Conservation (phyloP, 2,329 filamentous ascomycete genomes). For the Exophiala alcalophila region DNA sequence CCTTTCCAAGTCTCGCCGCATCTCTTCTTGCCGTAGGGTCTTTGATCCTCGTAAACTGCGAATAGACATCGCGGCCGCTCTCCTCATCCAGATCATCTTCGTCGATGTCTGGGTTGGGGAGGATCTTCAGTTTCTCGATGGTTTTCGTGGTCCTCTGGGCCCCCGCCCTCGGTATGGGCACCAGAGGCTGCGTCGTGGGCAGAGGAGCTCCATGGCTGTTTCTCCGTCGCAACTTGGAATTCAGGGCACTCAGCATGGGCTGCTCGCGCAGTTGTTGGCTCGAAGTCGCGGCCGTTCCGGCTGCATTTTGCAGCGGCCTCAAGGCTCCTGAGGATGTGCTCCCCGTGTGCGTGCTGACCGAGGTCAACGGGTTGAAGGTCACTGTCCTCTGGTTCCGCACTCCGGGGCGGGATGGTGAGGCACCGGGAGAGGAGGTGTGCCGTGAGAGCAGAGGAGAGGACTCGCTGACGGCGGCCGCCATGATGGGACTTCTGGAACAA, state of each 20-base stretch:
- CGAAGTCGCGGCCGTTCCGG: constrained; percentile 36
- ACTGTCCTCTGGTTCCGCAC: constrained; percentile 43
- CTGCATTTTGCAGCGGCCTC: constrained; percentile 41
- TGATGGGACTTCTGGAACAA: constrained; percentile 7
- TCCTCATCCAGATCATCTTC: constrained; percentile 80
- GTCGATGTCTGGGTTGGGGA: constrained; percentile 82
- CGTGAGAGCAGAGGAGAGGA: constrained; percentile 43
- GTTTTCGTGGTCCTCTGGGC: constrained; percentile 94
- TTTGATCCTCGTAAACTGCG: constrained; percentile 96
- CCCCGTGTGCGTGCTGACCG: constrained; percentile 44
- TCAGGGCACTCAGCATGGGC: constrained; percentile 73
- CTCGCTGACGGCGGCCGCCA: constrained; percentile 39
- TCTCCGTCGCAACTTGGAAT: constrained; percentile 80
- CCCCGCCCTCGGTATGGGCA: constrained; percentile 68
- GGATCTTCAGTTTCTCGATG: constrained; percentile 93
- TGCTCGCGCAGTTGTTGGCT: constrained; percentile 39
- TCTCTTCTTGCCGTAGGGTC: constrained; percentile 90
- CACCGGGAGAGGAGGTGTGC: constrained; percentile 33
- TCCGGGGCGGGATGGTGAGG: constrained; percentile 30
- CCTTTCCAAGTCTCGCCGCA: constrained; percentile 87
- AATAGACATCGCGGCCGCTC: constrained; percentile 91
- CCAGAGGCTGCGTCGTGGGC: constrained; percentile 42
- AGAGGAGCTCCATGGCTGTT: constrained; percentile 72
- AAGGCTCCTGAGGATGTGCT: constrained; percentile 42
- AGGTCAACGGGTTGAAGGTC: constrained; percentile 48